Conservation (phyloP, 1,284 basidiomycete species). For the Schizopora paradoxa region DNA sequence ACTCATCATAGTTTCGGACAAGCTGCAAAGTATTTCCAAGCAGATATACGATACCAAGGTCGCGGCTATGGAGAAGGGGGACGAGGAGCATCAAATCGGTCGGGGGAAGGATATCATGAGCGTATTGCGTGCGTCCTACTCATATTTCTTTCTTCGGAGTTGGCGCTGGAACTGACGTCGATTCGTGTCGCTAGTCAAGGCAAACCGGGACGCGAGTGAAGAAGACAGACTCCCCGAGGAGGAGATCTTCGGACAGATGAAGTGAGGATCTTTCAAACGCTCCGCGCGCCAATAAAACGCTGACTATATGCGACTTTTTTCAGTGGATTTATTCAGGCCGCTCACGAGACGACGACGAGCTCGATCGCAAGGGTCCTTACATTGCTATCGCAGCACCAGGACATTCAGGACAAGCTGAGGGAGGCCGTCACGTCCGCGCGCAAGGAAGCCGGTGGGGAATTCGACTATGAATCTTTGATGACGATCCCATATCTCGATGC, state of each 20-base stretch:
- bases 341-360: conserved; percentile 27
- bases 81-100: conserved; percentile 22
- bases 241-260: conserved; percentile 31
- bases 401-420: conserved; percentile 25
- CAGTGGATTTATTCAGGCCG: conserved; percentile 28
- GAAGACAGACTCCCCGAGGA: conserved; percentile 28
- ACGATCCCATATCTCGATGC: conserved; percentile 30
- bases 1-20: neutral
- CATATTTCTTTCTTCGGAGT: neutral
- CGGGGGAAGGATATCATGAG: conserved; percentile 31
- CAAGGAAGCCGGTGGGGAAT: conserved; percentile 19
- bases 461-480: conserved; percentile 27
- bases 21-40: conserved; percentile 5
- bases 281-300: conserved; percentile 8
- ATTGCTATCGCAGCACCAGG: conserved; percentile 22
- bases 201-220: conserved; percentile 25
- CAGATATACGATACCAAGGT: conserved; percentile 20
- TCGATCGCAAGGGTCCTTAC: conserved; percentile 26
- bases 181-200: conserved; percentile 27
- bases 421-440: conserved; percentile 23
- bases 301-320: conserved; percentile 10
- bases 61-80: conserved; percentile 20
- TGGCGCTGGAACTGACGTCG: neutral
- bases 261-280: conserved; percentile 27
- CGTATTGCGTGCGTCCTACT: conserved; percentile 25